These are phyloP conservation scores for Alnus rubra DNA, from an alignment of 306 rosid genomes.

Conservation along the genomic window DNA sequence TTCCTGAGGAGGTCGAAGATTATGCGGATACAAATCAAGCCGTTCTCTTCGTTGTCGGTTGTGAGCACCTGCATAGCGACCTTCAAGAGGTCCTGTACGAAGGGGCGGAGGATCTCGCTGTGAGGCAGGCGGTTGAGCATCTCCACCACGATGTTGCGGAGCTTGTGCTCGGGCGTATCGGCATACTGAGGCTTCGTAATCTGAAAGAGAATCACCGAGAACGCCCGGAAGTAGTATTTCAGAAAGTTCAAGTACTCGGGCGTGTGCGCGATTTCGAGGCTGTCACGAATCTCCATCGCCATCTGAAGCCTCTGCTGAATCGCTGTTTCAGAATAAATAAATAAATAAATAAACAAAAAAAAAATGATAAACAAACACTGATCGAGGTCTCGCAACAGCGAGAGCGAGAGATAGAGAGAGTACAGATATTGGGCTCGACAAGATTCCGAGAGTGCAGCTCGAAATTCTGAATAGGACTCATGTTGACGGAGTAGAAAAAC, in stretches of 20 bases:
- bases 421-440: slow-evolving; percentile 75
- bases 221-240: slow-evolving; percentile 84
- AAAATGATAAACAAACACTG: neutral
- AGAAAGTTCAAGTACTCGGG: slow-evolving; percentile 96
- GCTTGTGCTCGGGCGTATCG: slow-evolving; percentile 86
- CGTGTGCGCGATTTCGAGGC: slow-evolving; percentile 96
- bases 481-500: slow-evolving; percentile 38
- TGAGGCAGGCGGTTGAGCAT: slow-evolving; percentile 95
- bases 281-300: slow-evolving; percentile 98
- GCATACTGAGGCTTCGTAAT: slow-evolving; percentile 82
- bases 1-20: slow-evolving; percentile 93
- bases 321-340: slow-evolving; percentile 38
- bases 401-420: slow-evolving; percentile 5
- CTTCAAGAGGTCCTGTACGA: slow-evolving; percentile 92
- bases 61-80: slow-evolving; percentile 96
- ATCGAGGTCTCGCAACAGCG: neutral
- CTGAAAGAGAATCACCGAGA: slow-evolving; percentile 67
- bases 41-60: slow-evolving; percentile 93
- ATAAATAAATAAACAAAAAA: neutral
- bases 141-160: slow-evolving; percentile 90
- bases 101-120: slow-evolving; percentile 96
- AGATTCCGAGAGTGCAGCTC: slow-evolving; percentile 87
- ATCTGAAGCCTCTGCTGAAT: slow-evolving; percentile 79
- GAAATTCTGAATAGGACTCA: slow-evolving; percentile 97
- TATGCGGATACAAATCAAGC: slow-evolving; percentile 82